Evolutionary conservation across 257 asterid genomes (phyloP).

Genomic region (Solanum acaule): DNA sequence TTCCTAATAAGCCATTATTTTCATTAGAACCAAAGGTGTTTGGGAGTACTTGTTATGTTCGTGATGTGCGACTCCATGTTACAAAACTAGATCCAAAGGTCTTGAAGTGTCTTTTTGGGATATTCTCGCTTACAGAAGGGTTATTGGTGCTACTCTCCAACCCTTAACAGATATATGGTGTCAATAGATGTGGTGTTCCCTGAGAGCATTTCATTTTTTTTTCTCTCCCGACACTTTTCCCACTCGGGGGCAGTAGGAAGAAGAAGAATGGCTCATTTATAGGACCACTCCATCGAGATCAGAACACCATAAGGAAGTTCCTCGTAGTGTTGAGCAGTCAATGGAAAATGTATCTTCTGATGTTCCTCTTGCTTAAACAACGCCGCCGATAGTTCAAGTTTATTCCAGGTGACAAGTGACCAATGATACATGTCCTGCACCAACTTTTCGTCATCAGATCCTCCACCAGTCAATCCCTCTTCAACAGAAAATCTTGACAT

Average conservation of each 20-base stretch:
- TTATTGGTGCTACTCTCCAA: not conserved
- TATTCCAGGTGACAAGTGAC: not conserved
- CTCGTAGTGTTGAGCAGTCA: not conserved
- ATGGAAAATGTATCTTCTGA: not conserved
- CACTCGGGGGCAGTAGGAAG: not conserved
- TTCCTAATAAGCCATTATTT: not conserved
- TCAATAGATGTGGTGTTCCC: not conserved
- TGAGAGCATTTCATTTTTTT: not conserved
- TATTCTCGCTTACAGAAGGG: not conserved
- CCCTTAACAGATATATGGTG: not conserved
- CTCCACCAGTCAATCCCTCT: not conserved
- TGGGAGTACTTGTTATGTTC: not conserved
- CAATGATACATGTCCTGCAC: not conserved
- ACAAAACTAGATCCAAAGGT: not conserved
- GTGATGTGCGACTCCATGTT: not conserved
- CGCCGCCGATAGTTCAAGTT: not conserved
- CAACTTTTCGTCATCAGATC: not conserved
- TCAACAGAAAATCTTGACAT: not conserved
- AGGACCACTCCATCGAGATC: not conserved
- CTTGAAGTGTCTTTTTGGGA: not conserved
- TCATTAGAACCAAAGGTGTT: not conserved
- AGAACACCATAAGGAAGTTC: not conserved
- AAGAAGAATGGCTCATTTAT: not conserved
- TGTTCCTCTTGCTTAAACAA: not conserved
- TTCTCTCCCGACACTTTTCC: not conserved